Evolutionary conservation across 305 asterid species (phyloP).

Genomic region (Rubia occidens): DNA sequence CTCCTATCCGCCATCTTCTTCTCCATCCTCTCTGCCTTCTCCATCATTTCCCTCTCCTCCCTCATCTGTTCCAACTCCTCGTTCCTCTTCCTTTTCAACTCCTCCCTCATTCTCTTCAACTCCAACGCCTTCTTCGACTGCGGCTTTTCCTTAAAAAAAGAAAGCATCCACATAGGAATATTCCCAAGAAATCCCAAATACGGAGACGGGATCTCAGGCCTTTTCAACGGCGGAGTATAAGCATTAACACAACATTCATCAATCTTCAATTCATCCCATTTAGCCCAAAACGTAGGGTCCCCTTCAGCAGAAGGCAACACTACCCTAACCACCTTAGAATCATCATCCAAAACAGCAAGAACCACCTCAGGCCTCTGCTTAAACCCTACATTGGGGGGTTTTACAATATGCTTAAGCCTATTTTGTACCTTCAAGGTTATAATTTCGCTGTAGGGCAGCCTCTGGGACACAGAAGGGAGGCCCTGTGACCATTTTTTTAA

Average conservation of each 20-base stretch:
- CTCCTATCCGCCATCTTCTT: slow-evolving; percentile 64
- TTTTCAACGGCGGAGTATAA: slow-evolving; percentile 63
- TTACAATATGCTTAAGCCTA: slow-evolving; percentile 65
- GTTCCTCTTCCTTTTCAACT: slow-evolving; percentile 32
- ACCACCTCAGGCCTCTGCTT: slow-evolving; percentile 65
- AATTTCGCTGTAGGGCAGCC: slow-evolving; percentile 66
- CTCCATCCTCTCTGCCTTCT: slow-evolving; percentile 45
- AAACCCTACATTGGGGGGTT: slow-evolving; percentile 44
- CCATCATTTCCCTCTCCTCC: slow-evolving; percentile 50
- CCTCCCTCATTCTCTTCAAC: slow-evolving; percentile 72
- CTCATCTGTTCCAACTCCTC: slow-evolving; percentile 43
- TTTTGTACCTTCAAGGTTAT: slow-evolving; percentile 60
- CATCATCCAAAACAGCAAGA: slow-evolving; percentile 88
- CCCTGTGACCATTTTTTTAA: slow-evolving; percentile 74
- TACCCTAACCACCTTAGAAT: slow-evolving; percentile 62
- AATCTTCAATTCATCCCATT: slow-evolving; percentile 66
- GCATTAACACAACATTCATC: slow-evolving; percentile 76
- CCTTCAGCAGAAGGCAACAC: slow-evolving; percentile 67
- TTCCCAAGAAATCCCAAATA: slow-evolving; percentile 53
- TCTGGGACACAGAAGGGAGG: slow-evolving; percentile 60
- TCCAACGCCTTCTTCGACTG: slow-evolving; percentile 80
- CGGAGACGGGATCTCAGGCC: slow-evolving; percentile 59
- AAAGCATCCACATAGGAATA: slow-evolving; percentile 46
- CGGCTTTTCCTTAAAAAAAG: slow-evolving; percentile 54
- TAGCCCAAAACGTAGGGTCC: slow-evolving; percentile 73